A percentile compares a stretch with the other conserved stretches of the same genome.
These are phyloP conservation scores for Quercus tomentella DNA, from an alignment of 331 rosid genomes.

Conservation along the genomic window DNA sequence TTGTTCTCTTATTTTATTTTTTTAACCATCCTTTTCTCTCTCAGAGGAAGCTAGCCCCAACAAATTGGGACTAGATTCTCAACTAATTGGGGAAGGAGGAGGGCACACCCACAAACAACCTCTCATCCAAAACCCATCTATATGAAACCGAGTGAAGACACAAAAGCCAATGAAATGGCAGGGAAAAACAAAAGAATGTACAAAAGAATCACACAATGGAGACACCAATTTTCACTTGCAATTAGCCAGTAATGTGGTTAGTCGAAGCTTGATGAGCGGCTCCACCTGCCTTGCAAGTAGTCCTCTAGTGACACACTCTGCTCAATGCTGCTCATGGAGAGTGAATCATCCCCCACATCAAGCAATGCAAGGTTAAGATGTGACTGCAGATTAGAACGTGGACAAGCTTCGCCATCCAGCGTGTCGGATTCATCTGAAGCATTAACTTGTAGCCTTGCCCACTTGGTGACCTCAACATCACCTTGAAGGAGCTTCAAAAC, in stretches of 20 bases:
- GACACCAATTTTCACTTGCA: constrained; percentile 5
- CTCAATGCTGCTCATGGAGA: constrained; percentile 79
- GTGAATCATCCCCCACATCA: constrained; percentile 88
- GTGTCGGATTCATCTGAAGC: constrained; percentile 39
- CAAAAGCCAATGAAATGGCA: constrained; percentile 9
- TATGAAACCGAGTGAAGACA: constrained; percentile 9
- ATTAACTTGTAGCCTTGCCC: constrained; percentile 73
- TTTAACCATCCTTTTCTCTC: too few species aligned
- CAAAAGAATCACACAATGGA: constrained; percentile 35
- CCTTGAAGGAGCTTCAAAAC: constrained; percentile 82
- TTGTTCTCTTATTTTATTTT: neutral
- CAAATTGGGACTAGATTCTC: constrained; percentile 19
- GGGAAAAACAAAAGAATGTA: constrained; percentile 27
- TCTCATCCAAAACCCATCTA: constrained; percentile 78
- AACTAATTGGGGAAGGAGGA: constrained; percentile 68
- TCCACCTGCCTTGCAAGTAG: constrained; percentile 86
- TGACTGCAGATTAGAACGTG: constrained; percentile 69
- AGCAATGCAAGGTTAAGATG: constrained; percentile 90
- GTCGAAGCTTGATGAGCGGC: constrained; percentile 95
- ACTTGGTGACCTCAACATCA: constrained; percentile 57
- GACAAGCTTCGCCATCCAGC: constrained; percentile 56
- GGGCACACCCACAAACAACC: constrained; percentile 85
- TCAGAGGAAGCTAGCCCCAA: constrained; percentile 27
- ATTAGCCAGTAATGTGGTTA: constrained; percentile 31
- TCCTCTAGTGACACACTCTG: constrained; percentile 76